These are phyloP conservation scores for Chytridiales sp. DNA, from an alignment of 371 early-diverging fungal genomes.

Conservation along the genomic window DNA sequence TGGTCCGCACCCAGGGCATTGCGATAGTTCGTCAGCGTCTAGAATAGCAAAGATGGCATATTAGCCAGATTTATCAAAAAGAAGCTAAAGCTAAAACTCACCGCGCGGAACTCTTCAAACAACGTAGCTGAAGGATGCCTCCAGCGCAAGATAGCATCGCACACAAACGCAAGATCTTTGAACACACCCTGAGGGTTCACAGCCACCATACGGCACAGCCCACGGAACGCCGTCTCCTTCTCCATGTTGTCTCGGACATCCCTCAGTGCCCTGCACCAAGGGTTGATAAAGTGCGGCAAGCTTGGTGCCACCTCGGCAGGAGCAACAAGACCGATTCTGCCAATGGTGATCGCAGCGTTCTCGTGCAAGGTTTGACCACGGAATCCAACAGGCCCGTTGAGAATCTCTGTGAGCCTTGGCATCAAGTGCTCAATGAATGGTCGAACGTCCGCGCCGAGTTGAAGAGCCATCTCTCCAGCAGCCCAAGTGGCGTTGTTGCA, in stretches of 20 bases:
- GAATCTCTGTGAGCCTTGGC: constrained; percentile 75
- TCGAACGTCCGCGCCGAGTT: constrained; percentile 63
- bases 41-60: no score
- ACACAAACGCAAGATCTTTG: constrained; percentile 20
- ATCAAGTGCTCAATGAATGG: constrained; percentile 75
- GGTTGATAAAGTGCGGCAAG: constrained; percentile 28
- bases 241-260: constrained; percentile 85
- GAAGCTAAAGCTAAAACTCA: no score
- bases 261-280: constrained; percentile 59
- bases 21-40: no score
- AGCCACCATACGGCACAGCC: constrained; percentile 85
- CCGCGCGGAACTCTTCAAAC: constrained; percentile 15
- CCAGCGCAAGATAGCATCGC: constrained; percentile 41
- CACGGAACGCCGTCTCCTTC: constrained; percentile 91
- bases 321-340: constrained; percentile 82
- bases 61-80: no score
- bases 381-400: constrained; percentile 45
- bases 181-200: constrained; percentile 80
- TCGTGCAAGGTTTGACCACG: constrained; percentile 60
- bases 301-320: constrained; percentile 65
- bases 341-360: constrained; percentile 93
- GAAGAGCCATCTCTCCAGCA: constrained; percentile 87
- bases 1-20: no score
- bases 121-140: constrained; percentile 24
- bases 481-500: constrained; percentile 95